Evolutionary conservation across 2,329 filamentous ascomycete genomes (phyloP).

Genomic region (Bertia moriformis): DNA sequence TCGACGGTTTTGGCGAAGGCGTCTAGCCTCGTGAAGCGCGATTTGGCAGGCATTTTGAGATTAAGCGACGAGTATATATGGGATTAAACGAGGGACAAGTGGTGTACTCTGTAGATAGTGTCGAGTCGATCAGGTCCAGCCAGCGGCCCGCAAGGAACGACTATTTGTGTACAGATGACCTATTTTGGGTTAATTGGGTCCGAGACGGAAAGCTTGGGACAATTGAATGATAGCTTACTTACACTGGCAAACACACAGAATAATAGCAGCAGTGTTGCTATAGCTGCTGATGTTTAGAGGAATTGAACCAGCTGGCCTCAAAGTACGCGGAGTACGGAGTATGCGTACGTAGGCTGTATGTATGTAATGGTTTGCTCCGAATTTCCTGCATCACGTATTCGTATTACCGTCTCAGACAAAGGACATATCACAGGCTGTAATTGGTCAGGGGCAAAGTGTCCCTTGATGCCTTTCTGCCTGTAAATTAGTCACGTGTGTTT

Average conservation of each 20-base stretch:
- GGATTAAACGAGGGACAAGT: no score
- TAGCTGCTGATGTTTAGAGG: background rate
- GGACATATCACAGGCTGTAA: background rate
- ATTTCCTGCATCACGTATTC: background rate
- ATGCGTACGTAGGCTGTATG: background rate
- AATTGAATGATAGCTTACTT: background rate
- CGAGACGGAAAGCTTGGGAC: background rate
- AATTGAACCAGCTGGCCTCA: background rate
- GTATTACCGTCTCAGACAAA: background rate
- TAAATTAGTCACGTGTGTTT: no score
- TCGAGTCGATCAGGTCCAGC: no score
- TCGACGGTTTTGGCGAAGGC: slow-evolving; percentile 99
- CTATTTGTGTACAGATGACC: background rate
- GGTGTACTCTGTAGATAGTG: no score
- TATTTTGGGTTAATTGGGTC: background rate
- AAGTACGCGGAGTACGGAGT: background rate
- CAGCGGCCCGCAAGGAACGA: no score
- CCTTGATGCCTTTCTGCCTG: no score
- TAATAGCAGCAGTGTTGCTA: background rate
- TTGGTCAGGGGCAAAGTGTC: no score
- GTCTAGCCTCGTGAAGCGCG: slow-evolving; percentile 88
- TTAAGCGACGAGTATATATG: slow-evolving; percentile 1
- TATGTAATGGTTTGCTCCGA: no score
- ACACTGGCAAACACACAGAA: background rate
- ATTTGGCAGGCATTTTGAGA: slow-evolving; percentile 66